Percentiles rank a stretch among this genome's conserved stretches.
Conservation (phyloP, 192 early-diverging fungal genomes). For the Phlyctochytrium planicorne region DNA sequence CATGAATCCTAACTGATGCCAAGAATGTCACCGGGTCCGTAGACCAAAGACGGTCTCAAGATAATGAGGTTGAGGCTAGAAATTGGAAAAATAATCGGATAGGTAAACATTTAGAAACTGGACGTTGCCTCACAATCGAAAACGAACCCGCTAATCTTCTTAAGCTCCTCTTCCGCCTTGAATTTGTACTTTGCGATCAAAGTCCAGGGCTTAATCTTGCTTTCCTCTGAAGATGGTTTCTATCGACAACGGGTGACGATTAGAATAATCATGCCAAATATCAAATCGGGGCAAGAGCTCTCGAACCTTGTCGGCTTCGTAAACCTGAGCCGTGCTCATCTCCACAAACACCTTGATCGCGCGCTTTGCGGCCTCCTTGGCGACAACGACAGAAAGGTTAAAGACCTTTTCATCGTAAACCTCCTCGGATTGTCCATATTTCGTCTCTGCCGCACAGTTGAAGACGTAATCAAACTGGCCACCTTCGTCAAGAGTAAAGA, state of each 20-base stretch:
- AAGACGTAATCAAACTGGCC: slow-evolving; percentile 86
- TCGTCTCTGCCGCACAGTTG: slow-evolving; percentile 92
- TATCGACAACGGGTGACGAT: slow-evolving; percentile 29
- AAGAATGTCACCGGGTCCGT: slow-evolving; percentile 75
- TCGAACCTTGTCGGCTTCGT: slow-evolving; percentile 73
- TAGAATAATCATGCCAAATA: slow-evolving; percentile 1
- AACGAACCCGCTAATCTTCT: slow-evolving; percentile 65
- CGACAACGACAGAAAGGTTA: slow-evolving; percentile 72
- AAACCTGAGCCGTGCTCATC: slow-evolving; percentile 89
- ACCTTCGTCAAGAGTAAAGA: slow-evolving; percentile 68
- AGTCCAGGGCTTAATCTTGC: slow-evolving; percentile 85
- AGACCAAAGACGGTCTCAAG: slow-evolving; percentile 83
- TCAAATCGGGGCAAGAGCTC: neutral
- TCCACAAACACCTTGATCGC: slow-evolving; percentile 77
- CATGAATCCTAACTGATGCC: slow-evolving; percentile 64
- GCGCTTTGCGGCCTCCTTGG: slow-evolving; percentile 76
- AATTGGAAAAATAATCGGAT: neutral
- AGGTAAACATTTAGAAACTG: neutral
- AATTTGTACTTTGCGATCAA: slow-evolving; percentile 69
- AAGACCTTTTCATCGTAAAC: slow-evolving; percentile 81
- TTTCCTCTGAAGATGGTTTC: slow-evolving; percentile 58
- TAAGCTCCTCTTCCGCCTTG: slow-evolving; percentile 76
- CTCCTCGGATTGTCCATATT: slow-evolving; percentile 82
- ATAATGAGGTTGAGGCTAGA: slow-evolving; percentile 75
- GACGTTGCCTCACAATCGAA: too few species aligned